Evolutionary conservation across 1,284 basidiomycete species (phyloP), one percentile per base, ranked within the genome.

Genomic region (Bondarzewia mesenterica): DNA sequence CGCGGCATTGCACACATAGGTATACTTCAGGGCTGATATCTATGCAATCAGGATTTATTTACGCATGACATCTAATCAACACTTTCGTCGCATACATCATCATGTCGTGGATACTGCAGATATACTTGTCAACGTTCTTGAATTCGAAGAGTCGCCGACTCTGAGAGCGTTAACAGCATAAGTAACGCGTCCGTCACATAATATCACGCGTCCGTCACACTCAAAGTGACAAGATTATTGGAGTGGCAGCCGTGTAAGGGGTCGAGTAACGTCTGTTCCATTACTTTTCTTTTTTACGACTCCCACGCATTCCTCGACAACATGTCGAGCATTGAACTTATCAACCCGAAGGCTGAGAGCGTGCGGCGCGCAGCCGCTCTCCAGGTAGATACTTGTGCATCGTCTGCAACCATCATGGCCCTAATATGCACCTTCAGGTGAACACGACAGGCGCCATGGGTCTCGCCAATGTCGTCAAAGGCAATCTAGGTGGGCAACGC

Each of bases 341-440:
- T 95, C 65, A 95, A 95, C 64, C 92, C 92, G 38, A 90, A 93
- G 67, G 94, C 94, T 39, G 95, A 99, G 78, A 93, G 89, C 63
- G 86, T 99, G 44, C 77, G 93, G 58, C 77, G 95, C 57, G 84
- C 90, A 37, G 92, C 93, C 57, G 94, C 94, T 40, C 77, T 98
- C 45, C 93, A 95, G 83, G 93, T 93, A 68, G 71, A 75, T 20
- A 4, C 16, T 44, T 20, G 8, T 20, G 8, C 26, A 16, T 41
- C 22, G 3, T 41, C 6, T 16, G 5, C 26, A 32, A 44, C 43
- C 43, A 10, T 37, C 23, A 16, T 21, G n/a, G n/a, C n/a, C n/a
- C n/a, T n/a, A n/a, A n/a, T n/a, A n/a, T n/a, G n/a, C n/a, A n/a
- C 21, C 16, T 40, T 7, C 40, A 89, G 86, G 89, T 91, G 50